Evolutionary conservation across 805 yeast genomes (phyloP), one percentile per base, ranked within the genome.

Genomic region (Tetrapisispora iriomotensis): DNA sequence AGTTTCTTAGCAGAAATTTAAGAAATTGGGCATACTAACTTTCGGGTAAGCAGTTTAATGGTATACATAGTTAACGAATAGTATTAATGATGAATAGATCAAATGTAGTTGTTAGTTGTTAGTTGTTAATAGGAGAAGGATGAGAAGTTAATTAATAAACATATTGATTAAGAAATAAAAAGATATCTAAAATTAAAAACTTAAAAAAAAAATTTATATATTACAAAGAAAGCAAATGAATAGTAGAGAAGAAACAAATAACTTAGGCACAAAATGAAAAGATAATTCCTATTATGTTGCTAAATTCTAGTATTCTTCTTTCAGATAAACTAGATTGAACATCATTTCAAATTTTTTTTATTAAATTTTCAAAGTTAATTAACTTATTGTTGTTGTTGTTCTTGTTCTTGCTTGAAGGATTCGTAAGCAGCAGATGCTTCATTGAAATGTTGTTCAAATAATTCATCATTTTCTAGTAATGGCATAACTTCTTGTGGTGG

Each of bases 341-440:
- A 19, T 19, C 34, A 15, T 29, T 13, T 23, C 24, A 9, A 5
- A 24, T 7, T 34, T 19, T 27, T 20, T 19, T 24, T 23, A 24
- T 27, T 26, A 27, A 34, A 18, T 23, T 9, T 20, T 25, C 23
- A 34, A 13, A 21, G 25, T 20, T n/a, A 27, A 26, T 26, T 34
- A 26, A 34, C 31, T 34, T 34, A 27, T 26, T 27, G 31, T 34
- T 34, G 37, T 42, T 53, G 58, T 44, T 56, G 61, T 43, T 56
- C 56, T 51, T 60, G 64, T 44, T 59, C 65, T 42, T 79, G 79
- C 70, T 83, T 79, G 77, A 82, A 88, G 60, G 82, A 85, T 70
- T 85, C 87, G 69, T 85, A 90, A 61, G 96, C 96, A 67, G 81
- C 77, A 55, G 81, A 76, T 52, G 98, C 98, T 67, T 90, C 97